Conservation (phyloP, 2,329 filamentous ascomycete genomes). For the Catunica adiposa region DNA sequence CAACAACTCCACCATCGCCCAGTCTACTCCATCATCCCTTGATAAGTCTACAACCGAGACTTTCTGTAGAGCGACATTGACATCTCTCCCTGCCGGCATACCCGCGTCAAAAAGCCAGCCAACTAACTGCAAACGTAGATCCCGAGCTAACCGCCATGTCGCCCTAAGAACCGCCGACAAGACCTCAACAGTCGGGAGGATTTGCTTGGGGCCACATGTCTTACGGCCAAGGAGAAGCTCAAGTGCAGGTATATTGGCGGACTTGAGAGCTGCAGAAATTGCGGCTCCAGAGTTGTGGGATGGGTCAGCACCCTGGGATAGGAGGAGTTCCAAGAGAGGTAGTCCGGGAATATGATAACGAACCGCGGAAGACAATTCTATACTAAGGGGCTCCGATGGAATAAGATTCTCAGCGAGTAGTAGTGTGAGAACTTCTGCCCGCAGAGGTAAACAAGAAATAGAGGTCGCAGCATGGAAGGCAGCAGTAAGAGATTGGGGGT, state of each 20-base stretch:
- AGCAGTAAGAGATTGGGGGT: constrained; percentile 27
- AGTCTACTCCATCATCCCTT: constrained; percentile 2
- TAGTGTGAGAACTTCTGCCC: constrained; percentile 33
- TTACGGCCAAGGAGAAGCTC: constrained; percentile 33
- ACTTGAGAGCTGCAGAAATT: constrained; percentile 36
- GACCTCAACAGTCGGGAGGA: constrained; percentile 30
- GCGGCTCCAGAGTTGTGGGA: constrained; percentile 39
- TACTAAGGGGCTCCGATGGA: constrained; percentile 33
- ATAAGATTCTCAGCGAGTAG: constrained; percentile 33
- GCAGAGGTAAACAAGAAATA: constrained; percentile 31
- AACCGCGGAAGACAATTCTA: constrained; percentile 36
- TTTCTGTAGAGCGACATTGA: constrained; percentile 34
- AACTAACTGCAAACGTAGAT: constrained; percentile 32
- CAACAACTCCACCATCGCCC: constrained; percentile 8
- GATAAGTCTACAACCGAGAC: constrained; percentile 29
- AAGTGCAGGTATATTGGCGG: constrained; percentile 33
- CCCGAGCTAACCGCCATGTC: constrained; percentile 33
- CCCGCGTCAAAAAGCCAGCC: constrained; percentile 36
- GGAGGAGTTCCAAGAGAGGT: constrained; percentile 32
- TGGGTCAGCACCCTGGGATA: constrained; percentile 36
- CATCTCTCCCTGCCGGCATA: constrained; percentile 29
- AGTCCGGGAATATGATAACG: constrained; percentile 34
- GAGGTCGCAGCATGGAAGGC: constrained; percentile 40
- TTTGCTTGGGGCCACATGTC: constrained; percentile 26
- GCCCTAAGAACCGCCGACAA: constrained; percentile 36